Conservation (phyloP, 768 basidiomycete genomes). For the Xerocomellus intermedius region DNA sequence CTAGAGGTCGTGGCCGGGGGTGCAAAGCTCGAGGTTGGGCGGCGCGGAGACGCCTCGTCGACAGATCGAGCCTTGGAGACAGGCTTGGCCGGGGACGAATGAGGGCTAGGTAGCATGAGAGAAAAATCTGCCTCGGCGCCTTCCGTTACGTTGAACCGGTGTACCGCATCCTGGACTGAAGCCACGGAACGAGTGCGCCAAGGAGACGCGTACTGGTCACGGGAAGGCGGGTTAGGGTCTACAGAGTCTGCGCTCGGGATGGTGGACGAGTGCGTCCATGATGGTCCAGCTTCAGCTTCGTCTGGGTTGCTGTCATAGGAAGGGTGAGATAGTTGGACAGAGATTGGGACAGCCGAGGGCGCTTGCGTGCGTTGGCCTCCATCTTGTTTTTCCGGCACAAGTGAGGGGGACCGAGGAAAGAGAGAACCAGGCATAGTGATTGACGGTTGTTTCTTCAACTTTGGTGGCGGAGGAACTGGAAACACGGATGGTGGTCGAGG, state of each 20-base stretch:
- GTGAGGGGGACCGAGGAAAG: conserved; percentile 70
- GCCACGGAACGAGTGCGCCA: conserved; percentile 35
- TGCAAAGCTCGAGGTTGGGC: neutral
- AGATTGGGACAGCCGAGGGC: neutral
- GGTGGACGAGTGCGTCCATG: conserved; percentile 8
- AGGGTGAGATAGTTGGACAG: neutral
- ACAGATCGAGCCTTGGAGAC: conserved; percentile 26
- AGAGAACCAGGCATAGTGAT: conserved; percentile 78
- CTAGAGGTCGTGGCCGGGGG: conserved; percentile 16
- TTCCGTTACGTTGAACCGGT: conserved; percentile 44
- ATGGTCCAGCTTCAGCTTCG: conserved; percentile 17
- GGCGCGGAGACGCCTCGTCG: conserved; percentile 14
- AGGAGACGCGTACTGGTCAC: conserved; percentile 26
- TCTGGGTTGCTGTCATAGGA: neutral
- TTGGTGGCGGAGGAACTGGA: conserved; percentile 33
- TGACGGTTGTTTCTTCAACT: conserved; percentile 36
- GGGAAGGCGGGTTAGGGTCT: neutral
- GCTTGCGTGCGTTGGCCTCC: neutral
- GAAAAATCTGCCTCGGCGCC: conserved; percentile 50
- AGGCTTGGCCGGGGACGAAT: conserved; percentile 32
- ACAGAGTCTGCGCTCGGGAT: neutral
- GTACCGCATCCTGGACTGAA: conserved; percentile 50
- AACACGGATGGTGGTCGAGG: conserved; percentile 10
- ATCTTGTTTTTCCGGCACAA: conserved; percentile 41
- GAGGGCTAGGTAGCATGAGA: conserved; percentile 48